Percentiles rank a stretch among this genome's conserved stretches.
Evolutionary conservation across 2,329 filamentous ascomycete species (phyloP).

Genomic region (Cladophialophora exuberans): DNA sequence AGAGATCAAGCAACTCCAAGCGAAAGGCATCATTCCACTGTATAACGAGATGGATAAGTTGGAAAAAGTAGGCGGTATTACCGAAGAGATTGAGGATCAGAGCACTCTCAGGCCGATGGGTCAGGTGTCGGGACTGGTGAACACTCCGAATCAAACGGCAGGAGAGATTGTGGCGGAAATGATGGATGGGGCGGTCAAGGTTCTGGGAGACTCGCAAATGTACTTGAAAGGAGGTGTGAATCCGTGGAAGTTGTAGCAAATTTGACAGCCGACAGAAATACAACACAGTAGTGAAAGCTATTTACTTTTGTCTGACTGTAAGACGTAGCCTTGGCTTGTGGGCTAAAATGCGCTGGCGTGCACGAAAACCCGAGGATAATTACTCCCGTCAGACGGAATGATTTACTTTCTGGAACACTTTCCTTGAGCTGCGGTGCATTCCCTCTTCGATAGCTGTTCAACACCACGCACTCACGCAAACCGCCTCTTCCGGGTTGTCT

Average conservation of each 20-base stretch:
- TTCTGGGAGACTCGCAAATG: constrained; percentile 2
- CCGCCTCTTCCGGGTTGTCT: no score
- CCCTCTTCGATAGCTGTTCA: no score
- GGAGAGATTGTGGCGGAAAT: constrained; percentile 78
- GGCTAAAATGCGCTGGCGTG: background rate
- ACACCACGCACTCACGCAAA: no score
- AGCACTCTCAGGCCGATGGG: constrained; percentile 65
- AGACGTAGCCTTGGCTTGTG: no score
- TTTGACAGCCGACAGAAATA: background rate
- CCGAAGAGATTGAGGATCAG: constrained; percentile 65
- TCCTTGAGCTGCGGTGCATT: no score
- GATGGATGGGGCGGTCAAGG: constrained; percentile 64
- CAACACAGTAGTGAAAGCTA: no score
- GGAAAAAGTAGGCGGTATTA: constrained; percentile 27
- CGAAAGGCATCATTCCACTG: constrained; percentile 71
- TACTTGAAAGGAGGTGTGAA: constrained; percentile 7
- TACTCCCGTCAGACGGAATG: no score
- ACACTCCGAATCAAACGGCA: constrained; percentile 67
- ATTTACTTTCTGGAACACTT: no score
- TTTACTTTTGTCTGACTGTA: no score
- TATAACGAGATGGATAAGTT: constrained; percentile 46
- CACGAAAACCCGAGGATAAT: no score
- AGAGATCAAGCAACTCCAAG: constrained; percentile 70
- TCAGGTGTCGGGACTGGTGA: constrained; percentile 74
- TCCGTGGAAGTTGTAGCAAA: background rate